Evolutionary conservation across 129 eudicot species (phyloP).

Genomic region (Ambrosia artemisiifolia): DNA sequence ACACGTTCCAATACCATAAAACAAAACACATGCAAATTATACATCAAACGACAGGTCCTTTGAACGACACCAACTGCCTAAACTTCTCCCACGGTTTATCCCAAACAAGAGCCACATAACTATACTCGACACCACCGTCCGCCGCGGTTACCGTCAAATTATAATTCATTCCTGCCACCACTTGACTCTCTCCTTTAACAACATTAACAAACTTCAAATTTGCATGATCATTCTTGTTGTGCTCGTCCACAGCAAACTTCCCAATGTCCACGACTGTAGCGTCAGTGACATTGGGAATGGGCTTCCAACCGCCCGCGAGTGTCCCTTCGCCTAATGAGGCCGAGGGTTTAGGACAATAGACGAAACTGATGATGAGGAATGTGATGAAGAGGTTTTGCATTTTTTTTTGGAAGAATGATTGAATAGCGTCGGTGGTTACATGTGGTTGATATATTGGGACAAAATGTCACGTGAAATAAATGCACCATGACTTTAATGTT

Average conservation of each 20-base stretch:
- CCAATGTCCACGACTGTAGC: slow-evolving; percentile 7
- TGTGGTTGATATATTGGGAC: no score
- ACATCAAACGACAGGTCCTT: slow-evolving; percentile 16
- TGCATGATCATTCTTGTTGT: neutral
- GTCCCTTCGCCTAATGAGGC: neutral
- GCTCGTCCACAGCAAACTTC: slow-evolving; percentile 19
- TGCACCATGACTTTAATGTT: no score
- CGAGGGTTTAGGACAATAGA: neutral
- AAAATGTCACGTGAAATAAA: no score
- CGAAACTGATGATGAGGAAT: neutral
- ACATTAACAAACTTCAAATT: neutral
- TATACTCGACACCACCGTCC: neutral
- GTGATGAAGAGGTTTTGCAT: slow-evolving; percentile 4
- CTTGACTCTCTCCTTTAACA: slow-evolving; percentile 12
- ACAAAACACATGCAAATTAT: neutral
- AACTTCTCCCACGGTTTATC: slow-evolving; percentile 15
- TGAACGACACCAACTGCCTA: slow-evolving; percentile 6
- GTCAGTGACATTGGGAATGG: slow-evolving; percentile 8
- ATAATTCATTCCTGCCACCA: slow-evolving; percentile 18
- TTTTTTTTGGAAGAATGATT: neutral
- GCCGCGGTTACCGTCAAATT: slow-evolving; percentile 11
- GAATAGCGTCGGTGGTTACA: no score
- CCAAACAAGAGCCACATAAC: slow-evolving; percentile 25
- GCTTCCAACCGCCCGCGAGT: slow-evolving; percentile 12
- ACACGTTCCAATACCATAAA: neutral